Conservation (phyloP, 805 yeast species). For the Gaillardinia entomophila region DNA sequence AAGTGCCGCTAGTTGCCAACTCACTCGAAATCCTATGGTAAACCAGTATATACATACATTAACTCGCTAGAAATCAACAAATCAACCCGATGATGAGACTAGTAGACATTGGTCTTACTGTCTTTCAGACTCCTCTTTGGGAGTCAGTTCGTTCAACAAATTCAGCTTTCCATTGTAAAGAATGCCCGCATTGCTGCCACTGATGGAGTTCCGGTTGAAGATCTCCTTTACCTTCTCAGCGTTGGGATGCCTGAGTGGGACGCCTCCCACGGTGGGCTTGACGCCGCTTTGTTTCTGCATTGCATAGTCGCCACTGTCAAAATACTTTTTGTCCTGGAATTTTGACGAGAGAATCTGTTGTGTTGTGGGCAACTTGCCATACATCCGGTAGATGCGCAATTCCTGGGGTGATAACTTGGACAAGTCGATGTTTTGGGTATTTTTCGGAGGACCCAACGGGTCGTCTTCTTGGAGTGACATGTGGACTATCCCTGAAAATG, state of each 20-base stretch:
- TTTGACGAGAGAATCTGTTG: slow-evolving; percentile 71
- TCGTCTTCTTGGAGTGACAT: slow-evolving; percentile 41
- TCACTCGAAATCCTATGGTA: too few relatives aligned
- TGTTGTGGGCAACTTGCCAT: slow-evolving; percentile 81
- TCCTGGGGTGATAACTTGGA: slow-evolving; percentile 72
- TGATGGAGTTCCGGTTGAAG: slow-evolving; percentile 50
- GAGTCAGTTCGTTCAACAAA: slow-evolving; percentile 49
- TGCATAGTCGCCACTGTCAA: slow-evolving; percentile 93
- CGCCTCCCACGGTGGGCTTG: slow-evolving; percentile 26
- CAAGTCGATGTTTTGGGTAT: slow-evolving; percentile 44
- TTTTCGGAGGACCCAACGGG: slow-evolving; percentile 45
- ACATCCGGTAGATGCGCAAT: slow-evolving; percentile 66
- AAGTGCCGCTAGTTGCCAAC: neutral
- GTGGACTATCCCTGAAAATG: too few relatives aligned
- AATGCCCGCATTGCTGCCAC: slow-evolving; percentile 41
- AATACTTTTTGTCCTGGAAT: slow-evolving; percentile 82
- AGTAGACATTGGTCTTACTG: slow-evolving; percentile 1
- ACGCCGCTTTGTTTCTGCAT: slow-evolving; percentile 48
- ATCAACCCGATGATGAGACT: neutral
- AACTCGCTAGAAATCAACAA: neutral
- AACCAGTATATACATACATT: neutral
- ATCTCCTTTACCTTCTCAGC: slow-evolving; percentile 57
- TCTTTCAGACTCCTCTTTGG: slow-evolving; percentile 15
- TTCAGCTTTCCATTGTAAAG: slow-evolving; percentile 46
- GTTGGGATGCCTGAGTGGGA: slow-evolving; percentile 44